Base-by-base conservation (phyloP, 345 rosid genomes). In the Citrus inodora region DNA sequence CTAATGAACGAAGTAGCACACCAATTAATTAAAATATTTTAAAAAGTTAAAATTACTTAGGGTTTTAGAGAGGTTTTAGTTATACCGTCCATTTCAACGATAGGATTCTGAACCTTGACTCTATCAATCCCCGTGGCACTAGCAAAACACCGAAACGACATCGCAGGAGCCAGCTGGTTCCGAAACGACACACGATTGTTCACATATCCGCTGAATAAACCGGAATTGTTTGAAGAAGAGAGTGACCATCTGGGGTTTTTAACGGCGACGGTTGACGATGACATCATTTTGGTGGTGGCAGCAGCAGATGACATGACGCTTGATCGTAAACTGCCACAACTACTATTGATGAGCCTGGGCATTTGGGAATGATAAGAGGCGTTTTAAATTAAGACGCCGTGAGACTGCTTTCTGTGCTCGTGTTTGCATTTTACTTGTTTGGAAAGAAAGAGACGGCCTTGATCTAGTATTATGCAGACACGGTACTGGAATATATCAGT, bases 41-140 rank as follows among this genome's bases (percentile, higher is more conserved):
- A 11, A 46, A 46, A 11, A 46, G 51, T 3, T 46, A 13, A 46
- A 46, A 46, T 3, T 46, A 13, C 51, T 11, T 46, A 61, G 71
- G 82, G 82, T 73, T 76, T 76, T 60, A 59, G 74, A 21, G 74
- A 83, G 85, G 73, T 86, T 78, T 84, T 53, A 53, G n/a, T 17
- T 53, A 11, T 83, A 87, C 93, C 93, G 73, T 90, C 91, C 91
- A 90, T 90, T 80, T 90, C 91, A 24, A 90, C 93, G 74, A 90
- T 80, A 40, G 91, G 93, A 24, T 87, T 90, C 77, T 82, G 84
- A 80, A 90, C 89, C 83, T 81, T 80, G 48, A 90, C 83, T 82
- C 61, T 83, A 79, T 88, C 87, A 74, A 86, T 82, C 56, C 70
- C 86, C 9, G 78, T 79, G 38, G 85, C 80, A 58, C 89, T 85